phyloP scores from a whole-genome alignment of 495 filamentous ascomycete species.

The Podospora bellae-mahoneyi region DNA sequence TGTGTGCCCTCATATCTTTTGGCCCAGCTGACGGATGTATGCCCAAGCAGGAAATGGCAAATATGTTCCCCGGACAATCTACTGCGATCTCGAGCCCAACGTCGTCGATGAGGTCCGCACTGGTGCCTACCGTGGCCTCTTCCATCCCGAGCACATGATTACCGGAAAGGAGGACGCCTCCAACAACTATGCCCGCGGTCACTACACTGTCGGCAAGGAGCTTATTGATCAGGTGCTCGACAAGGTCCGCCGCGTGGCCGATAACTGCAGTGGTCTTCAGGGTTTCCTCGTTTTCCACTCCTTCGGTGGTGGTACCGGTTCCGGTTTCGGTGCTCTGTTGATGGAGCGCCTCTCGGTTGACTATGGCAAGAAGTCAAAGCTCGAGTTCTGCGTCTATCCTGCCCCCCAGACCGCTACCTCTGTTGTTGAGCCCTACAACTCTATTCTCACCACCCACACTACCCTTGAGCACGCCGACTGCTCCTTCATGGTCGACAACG shows the following conservation, averaged over 20 bases:
- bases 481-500: slow-evolving; percentile 99
- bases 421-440: slow-evolving; percentile 99
- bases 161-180: slow-evolving; percentile 99
- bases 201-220: slow-evolving; percentile 99
- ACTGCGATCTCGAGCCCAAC: slow-evolving; percentile 99
- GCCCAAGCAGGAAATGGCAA: slow-evolving; percentile 78
- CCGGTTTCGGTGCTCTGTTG: slow-evolving; percentile 94
- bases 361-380: slow-evolving; percentile 99
- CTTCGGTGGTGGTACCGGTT: slow-evolving; percentile 97
- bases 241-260: slow-evolving; percentile 91
- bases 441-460: slow-evolving; percentile 96
- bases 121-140: slow-evolving; percentile 89
- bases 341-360: slow-evolving; percentile 97
- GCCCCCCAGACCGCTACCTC: slow-evolving; percentile 94
- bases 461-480: slow-evolving; percentile 99
- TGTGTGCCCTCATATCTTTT: neutral
- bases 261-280: slow-evolving; percentile 95
- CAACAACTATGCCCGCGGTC: slow-evolving; percentile 98
- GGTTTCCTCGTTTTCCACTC: slow-evolving; percentile 99
- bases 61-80: slow-evolving; percentile 98
- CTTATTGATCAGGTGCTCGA: slow-evolving; percentile 95
- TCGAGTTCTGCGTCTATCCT: slow-evolving; percentile 98
- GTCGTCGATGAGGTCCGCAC: slow-evolving; percentile 99
- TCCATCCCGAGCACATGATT: slow-evolving; percentile 99
- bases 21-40: slow-evolving; percentile 12